A percentile compares a stretch with the other conserved stretches of the same genome.
phyloP scores from a whole-genome alignment of 2,329 filamentous ascomycete species.

The Fusarium zealandicum region DNA sequence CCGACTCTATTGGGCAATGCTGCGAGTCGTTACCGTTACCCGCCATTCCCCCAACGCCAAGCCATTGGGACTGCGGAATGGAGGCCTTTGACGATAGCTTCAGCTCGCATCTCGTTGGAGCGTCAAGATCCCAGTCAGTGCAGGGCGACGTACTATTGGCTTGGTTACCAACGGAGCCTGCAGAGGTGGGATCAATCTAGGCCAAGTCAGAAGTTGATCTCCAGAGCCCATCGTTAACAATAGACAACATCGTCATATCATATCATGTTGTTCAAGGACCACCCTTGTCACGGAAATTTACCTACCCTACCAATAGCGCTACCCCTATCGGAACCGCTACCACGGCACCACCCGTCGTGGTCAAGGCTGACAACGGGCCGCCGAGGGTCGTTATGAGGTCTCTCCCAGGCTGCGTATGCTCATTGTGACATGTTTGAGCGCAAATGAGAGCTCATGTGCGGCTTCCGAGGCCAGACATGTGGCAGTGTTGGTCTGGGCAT shows the following conservation, averaged over 20 bases:
- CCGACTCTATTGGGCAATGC: slow-evolving; percentile 16
- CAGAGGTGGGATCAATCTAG: slow-evolving; percentile 17
- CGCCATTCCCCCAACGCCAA: slow-evolving; percentile 20
- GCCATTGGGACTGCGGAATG: slow-evolving; percentile 19
- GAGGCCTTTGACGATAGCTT: slow-evolving; percentile 23
- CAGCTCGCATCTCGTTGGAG: slow-evolving; percentile 14
- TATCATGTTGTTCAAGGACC: slow-evolving; percentile 34
- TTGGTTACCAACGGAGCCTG: slow-evolving; percentile 12
- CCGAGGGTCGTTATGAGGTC: slow-evolving; percentile 7
- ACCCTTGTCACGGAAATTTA: slow-evolving; percentile 37
- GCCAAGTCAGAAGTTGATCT: slow-evolving; percentile 23
- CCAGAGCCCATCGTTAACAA: slow-evolving; percentile 16
- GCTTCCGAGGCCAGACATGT: neutral
- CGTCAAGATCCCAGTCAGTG: slow-evolving; percentile 21
- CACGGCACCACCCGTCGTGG: slow-evolving; percentile 29
- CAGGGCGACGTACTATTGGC: slow-evolving; percentile 31
- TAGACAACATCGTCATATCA: slow-evolving; percentile 35
- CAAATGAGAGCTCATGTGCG: neutral
- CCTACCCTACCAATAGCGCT: slow-evolving; percentile 28
- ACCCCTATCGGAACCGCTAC: slow-evolving; percentile 26
- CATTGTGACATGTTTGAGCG: neutral
- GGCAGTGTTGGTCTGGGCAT: slow-evolving; percentile 2
- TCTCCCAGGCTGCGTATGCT: neutral
- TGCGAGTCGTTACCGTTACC: slow-evolving; percentile 21
- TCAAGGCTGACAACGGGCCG: slow-evolving; percentile 24